These are phyloP conservation scores for Ilex paraguariensis DNA, from an alignment of 305 asterid genomes.

Conservation along the genomic window DNA sequence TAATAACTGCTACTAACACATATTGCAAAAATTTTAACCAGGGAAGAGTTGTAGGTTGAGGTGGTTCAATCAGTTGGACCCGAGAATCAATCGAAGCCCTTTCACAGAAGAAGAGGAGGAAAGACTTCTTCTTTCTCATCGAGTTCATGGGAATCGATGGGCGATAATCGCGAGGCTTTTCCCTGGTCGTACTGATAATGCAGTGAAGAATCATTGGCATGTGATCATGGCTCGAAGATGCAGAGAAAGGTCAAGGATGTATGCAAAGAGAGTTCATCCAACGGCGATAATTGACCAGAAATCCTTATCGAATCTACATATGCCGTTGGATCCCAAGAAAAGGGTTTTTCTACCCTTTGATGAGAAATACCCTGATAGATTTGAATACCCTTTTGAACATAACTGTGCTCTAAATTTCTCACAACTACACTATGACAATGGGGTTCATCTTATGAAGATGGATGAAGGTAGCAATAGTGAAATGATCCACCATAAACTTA, in stretches of 20 bases:
- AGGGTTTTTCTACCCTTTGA: too few species aligned
- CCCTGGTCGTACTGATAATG: conserved; percentile 31
- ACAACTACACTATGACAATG: background rate
- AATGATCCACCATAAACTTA: too few species aligned
- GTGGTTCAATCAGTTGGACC: conserved; percentile 31
- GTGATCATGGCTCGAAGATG: conserved; percentile 29
- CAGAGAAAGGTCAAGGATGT: conserved; percentile 11
- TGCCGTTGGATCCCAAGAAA: too few species aligned
- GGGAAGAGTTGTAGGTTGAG: conserved; percentile 33
- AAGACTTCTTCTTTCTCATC: conserved; percentile 18
- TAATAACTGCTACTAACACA: background rate
- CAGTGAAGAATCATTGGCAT: conserved; percentile 35
- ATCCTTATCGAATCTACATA: background rate
- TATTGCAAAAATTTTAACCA: background rate
- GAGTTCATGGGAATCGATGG: conserved; percentile 28
- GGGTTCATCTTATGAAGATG: background rate
- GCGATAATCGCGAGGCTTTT: conserved; percentile 22
- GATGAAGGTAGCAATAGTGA: background rate
- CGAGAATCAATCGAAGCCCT: conserved; percentile 19
- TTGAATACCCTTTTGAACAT: background rate
- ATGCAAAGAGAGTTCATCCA: background rate
- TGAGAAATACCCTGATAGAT: background rate
- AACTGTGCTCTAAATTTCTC: background rate
- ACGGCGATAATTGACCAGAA: background rate
- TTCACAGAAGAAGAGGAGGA: conserved; percentile 29